phyloP scores from a whole-genome alignment of 345 rosid genomes.

The Eucalyptus tenuipes region DNA sequence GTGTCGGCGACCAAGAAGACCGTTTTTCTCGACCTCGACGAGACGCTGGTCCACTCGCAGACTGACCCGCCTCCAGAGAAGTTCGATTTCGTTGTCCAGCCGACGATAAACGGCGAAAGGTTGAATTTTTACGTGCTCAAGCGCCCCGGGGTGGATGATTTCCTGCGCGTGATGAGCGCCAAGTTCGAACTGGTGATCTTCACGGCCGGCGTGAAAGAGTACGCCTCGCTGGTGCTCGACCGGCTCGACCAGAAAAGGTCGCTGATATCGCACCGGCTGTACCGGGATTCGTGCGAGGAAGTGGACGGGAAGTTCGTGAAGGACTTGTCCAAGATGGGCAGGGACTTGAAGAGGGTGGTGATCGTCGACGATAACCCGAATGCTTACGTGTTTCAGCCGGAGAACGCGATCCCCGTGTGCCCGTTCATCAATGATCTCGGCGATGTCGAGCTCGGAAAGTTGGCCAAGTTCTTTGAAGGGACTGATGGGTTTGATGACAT shows the following conservation, averaged over 20 bases:
- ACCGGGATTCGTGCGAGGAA: slow-evolving; percentile 56
- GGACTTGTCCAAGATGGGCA: slow-evolving; percentile 59
- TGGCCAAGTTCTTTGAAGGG: slow-evolving; percentile 39
- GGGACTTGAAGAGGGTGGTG: slow-evolving; percentile 47
- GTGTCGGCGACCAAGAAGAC: slow-evolving; percentile 27
- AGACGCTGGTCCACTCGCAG: slow-evolving; percentile 75
- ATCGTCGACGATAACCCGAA: slow-evolving; percentile 86
- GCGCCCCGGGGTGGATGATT: slow-evolving; percentile 77
- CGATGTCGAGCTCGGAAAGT: slow-evolving; percentile 43
- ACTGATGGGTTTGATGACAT: slow-evolving; percentile 47
- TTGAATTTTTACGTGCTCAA: slow-evolving; percentile 66
- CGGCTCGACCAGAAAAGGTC: slow-evolving; percentile 36
- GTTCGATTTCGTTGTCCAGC: slow-evolving; percentile 60
- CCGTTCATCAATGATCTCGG: slow-evolving; percentile 45
- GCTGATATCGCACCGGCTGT: slow-evolving; percentile 58
- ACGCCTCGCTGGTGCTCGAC: slow-evolving; percentile 71
- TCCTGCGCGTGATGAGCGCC: slow-evolving; percentile 37
- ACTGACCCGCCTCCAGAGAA: slow-evolving; percentile 49
- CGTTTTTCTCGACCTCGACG: slow-evolving; percentile 84
- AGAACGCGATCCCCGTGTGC: slow-evolving; percentile 64
- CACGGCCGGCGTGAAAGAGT: slow-evolving; percentile 80
- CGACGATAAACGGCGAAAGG: slow-evolving; percentile 46
- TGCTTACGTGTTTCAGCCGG: slow-evolving; percentile 60
- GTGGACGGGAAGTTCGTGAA: slow-evolving; percentile 65
- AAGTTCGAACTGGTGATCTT: slow-evolving; percentile 70